Percentiles rank a stretch among this genome's conserved stretches.
phyloP scores from a whole-genome alignment of 495 filamentous ascomycete genomes.

The Rhypophila decipiens region DNA sequence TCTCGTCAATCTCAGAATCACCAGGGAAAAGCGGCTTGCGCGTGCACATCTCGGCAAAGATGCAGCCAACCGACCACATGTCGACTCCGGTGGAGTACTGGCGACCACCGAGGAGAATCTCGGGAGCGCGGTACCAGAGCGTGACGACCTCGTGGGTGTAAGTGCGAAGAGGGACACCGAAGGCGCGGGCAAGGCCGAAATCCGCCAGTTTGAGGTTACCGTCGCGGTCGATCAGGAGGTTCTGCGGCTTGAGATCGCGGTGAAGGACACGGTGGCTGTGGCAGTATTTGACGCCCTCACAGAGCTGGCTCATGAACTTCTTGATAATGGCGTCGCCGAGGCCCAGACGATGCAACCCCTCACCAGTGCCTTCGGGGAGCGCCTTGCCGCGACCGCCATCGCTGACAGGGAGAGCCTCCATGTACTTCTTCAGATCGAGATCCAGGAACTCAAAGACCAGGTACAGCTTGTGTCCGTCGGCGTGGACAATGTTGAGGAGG shows the following conservation, averaged over 20 bases:
- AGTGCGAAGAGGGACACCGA: constrained; percentile 91
- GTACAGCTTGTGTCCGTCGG: constrained; percentile 94
- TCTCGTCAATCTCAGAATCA: constrained; percentile 98
- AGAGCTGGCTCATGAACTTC: constrained; percentile 94
- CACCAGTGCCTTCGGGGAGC: constrained; percentile 68
- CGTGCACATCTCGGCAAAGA: constrained; percentile 99
- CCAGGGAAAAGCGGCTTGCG: constrained; percentile 95
- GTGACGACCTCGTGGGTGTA: constrained; percentile 99
- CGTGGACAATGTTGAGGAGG: constrained; percentile 91
- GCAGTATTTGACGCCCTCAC: constrained; percentile 88
- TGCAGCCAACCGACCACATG: constrained; percentile 98
- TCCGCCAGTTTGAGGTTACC: constrained; percentile 97
- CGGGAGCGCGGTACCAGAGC: constrained; percentile 95
- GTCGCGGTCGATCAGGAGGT: constrained; percentile 88
- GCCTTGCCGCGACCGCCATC: constrained; percentile 87
- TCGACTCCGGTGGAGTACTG: constrained; percentile 98
- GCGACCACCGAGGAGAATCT: constrained; percentile 92
- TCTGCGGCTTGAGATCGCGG: constrained; percentile 96
- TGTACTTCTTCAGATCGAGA: constrained; percentile 94
- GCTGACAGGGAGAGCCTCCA: constrained; percentile 89
- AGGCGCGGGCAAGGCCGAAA: constrained; percentile 93
- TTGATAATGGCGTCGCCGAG: constrained; percentile 89
- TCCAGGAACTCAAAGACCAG: constrained; percentile 94
- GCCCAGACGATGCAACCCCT: constrained; percentile 63
- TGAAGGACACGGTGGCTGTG: constrained; percentile 93